These are phyloP conservation scores for Crithidia bombi DNA, from an alignment of 208 protist species.

Conservation along the genomic window DNA sequence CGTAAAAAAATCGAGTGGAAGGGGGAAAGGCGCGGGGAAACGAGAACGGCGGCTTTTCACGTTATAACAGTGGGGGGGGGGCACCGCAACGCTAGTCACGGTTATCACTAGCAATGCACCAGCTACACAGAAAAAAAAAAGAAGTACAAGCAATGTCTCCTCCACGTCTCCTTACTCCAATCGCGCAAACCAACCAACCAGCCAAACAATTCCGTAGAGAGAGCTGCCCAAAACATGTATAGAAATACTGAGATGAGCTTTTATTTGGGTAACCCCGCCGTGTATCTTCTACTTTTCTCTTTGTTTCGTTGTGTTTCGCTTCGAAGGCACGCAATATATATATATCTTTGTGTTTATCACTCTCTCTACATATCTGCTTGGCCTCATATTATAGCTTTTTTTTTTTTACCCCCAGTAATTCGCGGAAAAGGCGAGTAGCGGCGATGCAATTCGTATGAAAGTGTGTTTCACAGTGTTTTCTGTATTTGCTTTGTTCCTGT, in stretches of 20 bases:
- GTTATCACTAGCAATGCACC: background rate
- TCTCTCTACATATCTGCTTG: no score
- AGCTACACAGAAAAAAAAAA: background rate
- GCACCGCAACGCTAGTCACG: slow-evolving; percentile 8
- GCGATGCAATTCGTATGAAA: slow-evolving; percentile 10
- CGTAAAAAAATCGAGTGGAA: background rate
- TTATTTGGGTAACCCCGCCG: no score
- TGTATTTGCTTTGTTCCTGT: slow-evolving; percentile 19
- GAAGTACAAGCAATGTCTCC: no score
- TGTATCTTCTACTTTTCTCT: slow-evolving; percentile 8
- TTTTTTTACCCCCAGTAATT: background rate
- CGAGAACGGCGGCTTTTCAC: slow-evolving; percentile 2
- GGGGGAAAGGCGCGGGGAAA: background rate
- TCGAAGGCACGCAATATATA: no score
- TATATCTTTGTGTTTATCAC: no score
- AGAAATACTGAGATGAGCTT: no score
- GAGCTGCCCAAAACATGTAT: no score
- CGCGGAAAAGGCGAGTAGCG: slow-evolving; percentile 3
- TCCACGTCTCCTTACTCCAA: no score
- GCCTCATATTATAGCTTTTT: background rate
- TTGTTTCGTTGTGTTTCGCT: background rate
- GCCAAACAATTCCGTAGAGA: no score
- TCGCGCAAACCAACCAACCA: no score
- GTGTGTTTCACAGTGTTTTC: background rate
- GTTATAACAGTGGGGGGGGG: background rate